Conservation (phyloP, 192 early-diverging fungal species). For the Backusella liffmaniae region DNA sequence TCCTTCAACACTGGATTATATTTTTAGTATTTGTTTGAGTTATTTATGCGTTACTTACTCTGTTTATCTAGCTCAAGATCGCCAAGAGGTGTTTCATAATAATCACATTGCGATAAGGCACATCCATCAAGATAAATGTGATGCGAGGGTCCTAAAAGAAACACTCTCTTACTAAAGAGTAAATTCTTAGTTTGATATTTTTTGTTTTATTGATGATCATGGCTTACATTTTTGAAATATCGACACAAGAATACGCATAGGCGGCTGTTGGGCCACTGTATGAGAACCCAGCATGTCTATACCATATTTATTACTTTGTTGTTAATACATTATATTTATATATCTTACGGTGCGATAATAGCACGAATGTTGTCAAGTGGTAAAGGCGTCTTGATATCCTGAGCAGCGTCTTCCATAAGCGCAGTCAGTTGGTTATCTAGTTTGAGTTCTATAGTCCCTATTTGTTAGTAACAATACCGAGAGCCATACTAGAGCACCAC, state of each 20-base stretch:
- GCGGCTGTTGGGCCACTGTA: constrained; percentile 92
- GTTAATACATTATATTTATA: background rate
- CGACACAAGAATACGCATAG: constrained; percentile 79
- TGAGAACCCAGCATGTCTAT: constrained; percentile 88
- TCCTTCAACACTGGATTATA: constrained; percentile 49
- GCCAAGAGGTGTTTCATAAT: constrained; percentile 89
- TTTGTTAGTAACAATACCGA: background rate
- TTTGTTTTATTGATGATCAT: background rate
- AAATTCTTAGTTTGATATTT: background rate
- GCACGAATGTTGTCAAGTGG: constrained; percentile 55
- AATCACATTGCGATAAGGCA: constrained; percentile 67
- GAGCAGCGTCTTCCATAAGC: constrained; percentile 50
- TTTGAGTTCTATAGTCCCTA: constrained; percentile 40
- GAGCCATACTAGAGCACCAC: background rate
- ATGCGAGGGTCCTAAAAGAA: constrained; percentile 94
- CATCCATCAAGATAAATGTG: constrained; percentile 81
- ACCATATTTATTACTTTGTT: background rate
- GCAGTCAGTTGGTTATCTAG: constrained; percentile 48
- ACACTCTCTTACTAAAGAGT: constrained; percentile 64
- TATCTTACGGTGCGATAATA: constrained; percentile 75
- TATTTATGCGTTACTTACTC: constrained; percentile 34
- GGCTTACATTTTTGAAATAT: constrained; percentile 54
- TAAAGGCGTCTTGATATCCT: constrained; percentile 22
- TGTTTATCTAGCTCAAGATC: constrained; percentile 70
- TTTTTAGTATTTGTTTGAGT: background rate